Conservation (phyloP, 2,329 filamentous ascomycete genomes). For the Fusarium sp. region DNA sequence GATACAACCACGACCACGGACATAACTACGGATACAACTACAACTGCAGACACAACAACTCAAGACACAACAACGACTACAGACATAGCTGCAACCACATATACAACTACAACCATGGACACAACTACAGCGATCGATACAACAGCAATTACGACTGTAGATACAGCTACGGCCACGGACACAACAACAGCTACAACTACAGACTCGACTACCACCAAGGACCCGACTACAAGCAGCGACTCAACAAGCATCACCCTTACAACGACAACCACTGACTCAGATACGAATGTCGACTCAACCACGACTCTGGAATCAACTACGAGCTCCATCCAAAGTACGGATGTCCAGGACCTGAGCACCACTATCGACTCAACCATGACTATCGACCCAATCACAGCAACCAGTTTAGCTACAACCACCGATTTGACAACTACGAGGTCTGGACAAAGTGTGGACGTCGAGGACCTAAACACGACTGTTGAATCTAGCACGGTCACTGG, state of each 20-base stretch:
- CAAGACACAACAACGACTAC: background rate
- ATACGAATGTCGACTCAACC: background rate
- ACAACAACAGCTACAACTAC: background rate
- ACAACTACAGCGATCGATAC: background rate
- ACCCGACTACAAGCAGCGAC: background rate
- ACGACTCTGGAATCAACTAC: too few species aligned
- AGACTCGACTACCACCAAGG: background rate
- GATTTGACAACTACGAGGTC: background rate
- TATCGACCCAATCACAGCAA: background rate
- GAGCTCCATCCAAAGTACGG: too few species aligned
- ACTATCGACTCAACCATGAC: background rate
- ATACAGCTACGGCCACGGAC: background rate
- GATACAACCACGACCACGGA: background rate
- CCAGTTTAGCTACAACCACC: background rate
- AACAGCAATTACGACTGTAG: background rate
- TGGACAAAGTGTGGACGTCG: too few species aligned
- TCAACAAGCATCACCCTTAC: background rate
- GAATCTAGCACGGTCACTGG: background rate
- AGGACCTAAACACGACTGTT: background rate
- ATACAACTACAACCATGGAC: background rate
- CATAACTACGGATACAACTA: background rate
- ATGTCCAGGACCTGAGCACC: too few species aligned
- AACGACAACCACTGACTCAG: background rate
- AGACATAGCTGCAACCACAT: background rate
- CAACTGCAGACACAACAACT: background rate